These are phyloP conservation scores for Vitis rupestris DNA, from an alignment of 164 flowering plant genomes.

Conservation along the genomic window DNA sequence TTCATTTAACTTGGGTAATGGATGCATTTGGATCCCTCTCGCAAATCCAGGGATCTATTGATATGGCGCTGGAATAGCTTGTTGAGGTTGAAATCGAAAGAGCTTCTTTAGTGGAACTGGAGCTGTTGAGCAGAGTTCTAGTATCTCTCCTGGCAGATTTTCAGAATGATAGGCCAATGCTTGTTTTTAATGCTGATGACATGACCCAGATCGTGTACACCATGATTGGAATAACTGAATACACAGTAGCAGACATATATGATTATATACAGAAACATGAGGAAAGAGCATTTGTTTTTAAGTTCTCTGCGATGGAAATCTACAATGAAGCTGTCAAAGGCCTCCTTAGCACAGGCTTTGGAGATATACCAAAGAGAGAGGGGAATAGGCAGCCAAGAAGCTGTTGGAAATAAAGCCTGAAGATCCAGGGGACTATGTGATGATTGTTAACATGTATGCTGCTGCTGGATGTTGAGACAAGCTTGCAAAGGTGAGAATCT, in stretches of 20 bases:
- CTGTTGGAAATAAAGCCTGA: constrained; percentile 47
- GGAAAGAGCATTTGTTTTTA: constrained; percentile 81
- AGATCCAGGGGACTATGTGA: constrained; percentile 49
- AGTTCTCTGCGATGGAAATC: constrained; percentile 97
- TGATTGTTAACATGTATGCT: constrained; percentile 64
- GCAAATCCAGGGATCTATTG: constrained; percentile 78
- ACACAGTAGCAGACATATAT: too few species aligned
- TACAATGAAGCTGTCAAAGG: constrained; percentile 94
- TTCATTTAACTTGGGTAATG: constrained; percentile 75
- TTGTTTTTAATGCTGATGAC: too few species aligned
- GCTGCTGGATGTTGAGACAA: constrained; percentile 50
- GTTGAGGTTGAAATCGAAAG: constrained; percentile 74
- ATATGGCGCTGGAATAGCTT: constrained; percentile 81
- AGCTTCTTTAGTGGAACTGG: constrained; percentile 71
- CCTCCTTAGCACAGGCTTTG: constrained; percentile 40
- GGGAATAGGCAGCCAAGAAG: constrained; percentile 61
- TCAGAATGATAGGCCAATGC: too few species aligned
- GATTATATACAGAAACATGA: constrained; percentile 24
- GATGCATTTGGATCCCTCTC: constrained; percentile 88
- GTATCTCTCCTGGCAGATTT: too few species aligned
- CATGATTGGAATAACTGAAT: too few species aligned
- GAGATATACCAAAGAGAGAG: constrained; percentile 19
- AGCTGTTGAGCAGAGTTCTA: constrained; percentile 13
- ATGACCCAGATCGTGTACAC: too few species aligned
- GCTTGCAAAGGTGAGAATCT: constrained; percentile 44